These are phyloP conservation scores for Cystoderma amianthinum DNA, from an alignment of 768 basidiomycete species.

Conservation along the genomic window DNA sequence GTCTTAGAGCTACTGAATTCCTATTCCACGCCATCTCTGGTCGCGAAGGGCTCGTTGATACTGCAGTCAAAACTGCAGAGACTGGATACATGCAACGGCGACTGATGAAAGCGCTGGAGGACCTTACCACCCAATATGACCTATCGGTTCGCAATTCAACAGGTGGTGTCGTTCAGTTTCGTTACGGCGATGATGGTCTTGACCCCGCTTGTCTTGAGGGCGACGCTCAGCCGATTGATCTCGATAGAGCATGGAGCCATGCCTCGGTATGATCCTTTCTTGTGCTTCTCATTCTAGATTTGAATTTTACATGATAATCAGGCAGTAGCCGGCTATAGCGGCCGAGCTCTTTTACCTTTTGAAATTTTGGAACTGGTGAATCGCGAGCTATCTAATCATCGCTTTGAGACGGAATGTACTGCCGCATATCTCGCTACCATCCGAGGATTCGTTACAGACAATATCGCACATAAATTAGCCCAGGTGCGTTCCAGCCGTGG, in stretches of 20 bases:
- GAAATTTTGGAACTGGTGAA: constrained; percentile 76
- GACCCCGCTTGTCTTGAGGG: constrained; percentile 97
- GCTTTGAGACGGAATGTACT: constrained; percentile 67
- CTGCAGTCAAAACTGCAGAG: constrained; percentile 99
- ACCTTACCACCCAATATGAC: constrained; percentile 95
- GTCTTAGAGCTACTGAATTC: constrained; percentile 91
- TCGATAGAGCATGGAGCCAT: constrained; percentile 82
- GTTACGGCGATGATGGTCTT: constrained; percentile 93
- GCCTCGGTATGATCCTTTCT: constrained; percentile 46
- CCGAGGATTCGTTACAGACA: constrained; percentile 61
- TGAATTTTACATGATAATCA: constrained; percentile 19
- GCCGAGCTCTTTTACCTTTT: constrained; percentile 73
- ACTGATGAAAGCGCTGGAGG: constrained; percentile 98
- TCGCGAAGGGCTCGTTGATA: constrained; percentile 97
- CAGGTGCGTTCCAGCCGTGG: constrained; percentile 62
- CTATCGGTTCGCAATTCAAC: constrained; percentile 90
- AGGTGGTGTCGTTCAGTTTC: constrained; percentile 95
- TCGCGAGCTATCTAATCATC: constrained; percentile 45
- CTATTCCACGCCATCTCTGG: constrained; percentile 99
- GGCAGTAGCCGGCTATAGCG: constrained; percentile 56
- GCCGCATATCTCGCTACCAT: constrained; percentile 63
- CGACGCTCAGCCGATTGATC: constrained; percentile 90
- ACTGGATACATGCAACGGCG: constrained; percentile 99
- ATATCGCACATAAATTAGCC: constrained; percentile 62
- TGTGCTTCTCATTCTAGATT: neutral